A percentile compares a stretch with the other conserved stretches of the same genome.
Evolutionary conservation across 371 early-diverging fungal genomes (phyloP).

Genomic region (Mucor mucedo): DNA sequence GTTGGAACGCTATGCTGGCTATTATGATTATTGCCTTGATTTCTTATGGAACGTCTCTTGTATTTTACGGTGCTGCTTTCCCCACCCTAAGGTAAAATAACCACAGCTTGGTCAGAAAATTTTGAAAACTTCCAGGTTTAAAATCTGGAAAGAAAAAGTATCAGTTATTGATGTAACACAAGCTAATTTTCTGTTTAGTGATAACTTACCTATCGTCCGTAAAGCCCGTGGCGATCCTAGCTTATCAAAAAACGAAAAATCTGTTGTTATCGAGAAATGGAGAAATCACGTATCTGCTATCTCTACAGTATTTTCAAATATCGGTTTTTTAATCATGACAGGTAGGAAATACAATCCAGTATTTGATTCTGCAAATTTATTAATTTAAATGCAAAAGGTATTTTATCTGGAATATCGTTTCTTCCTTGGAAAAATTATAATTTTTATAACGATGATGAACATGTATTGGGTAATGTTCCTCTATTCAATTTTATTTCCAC

Average conservation of each 20-base stretch:
- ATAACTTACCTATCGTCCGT: conserved; percentile 54
- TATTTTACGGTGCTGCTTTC: conserved; percentile 57
- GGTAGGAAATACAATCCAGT: background rate
- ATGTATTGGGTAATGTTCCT: conserved; percentile 47
- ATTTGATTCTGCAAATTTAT: background rate
- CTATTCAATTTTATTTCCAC: conserved; percentile 50
- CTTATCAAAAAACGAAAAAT: conserved; percentile 30
- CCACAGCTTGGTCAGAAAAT: background rate
- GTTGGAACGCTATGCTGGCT: conserved; percentile 55
- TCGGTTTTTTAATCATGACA: conserved; percentile 53
- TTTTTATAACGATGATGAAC: conserved; percentile 26
- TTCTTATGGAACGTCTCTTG: conserved; percentile 53
- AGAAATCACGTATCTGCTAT: conserved; percentile 58
- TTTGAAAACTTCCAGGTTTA: no score
- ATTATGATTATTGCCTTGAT: conserved; percentile 46
- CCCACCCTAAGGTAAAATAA: conserved; percentile 44
- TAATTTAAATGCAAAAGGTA: background rate
- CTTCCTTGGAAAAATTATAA: conserved; percentile 36
- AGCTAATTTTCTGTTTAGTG: conserved; percentile 20
- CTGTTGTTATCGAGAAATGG: conserved; percentile 41
- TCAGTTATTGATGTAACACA: no score
- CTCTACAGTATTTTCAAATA: conserved; percentile 52
- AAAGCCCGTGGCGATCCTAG: conserved; percentile 43
- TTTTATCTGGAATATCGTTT: conserved; percentile 50
- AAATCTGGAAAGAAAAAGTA: no score